Conservation (phyloP, 805 yeast species). For the Lachancea quebecensis region DNA sequence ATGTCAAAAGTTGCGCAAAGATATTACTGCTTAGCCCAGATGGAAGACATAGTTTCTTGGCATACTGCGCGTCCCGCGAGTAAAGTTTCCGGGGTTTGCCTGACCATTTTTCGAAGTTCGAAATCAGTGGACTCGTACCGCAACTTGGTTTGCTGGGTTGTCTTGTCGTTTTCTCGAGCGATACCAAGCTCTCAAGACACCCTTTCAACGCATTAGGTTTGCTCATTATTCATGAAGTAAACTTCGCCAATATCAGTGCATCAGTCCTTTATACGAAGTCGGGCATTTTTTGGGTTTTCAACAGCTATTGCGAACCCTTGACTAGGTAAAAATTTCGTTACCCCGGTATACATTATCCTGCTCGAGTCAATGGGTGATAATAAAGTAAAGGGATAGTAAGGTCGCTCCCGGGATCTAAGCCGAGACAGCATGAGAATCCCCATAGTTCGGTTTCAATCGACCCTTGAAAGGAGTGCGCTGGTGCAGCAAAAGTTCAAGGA, state of each 20-base stretch:
- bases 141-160: background rate
- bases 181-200: background rate
- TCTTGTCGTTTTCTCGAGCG: background rate
- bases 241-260: no score
- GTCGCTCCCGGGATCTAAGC: no score
- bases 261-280: no score
- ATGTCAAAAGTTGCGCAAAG: conserved; percentile 35
- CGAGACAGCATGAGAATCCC: conserved; percentile 1
- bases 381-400: no score
- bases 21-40: conserved; percentile 28
- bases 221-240: background rate
- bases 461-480: conserved; percentile 10
- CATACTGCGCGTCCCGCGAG: conserved; percentile 1
- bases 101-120: conserved; percentile 33
- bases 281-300: no score
- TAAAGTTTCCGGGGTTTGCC: conserved; percentile 24
- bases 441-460: conserved; percentile 11
- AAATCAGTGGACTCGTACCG: conserved; percentile 18
- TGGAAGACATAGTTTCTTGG: background rate
- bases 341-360: no score
- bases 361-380: no score
- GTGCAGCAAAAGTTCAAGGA: conserved; percentile 28
- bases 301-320: no score
- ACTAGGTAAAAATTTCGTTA: no score
- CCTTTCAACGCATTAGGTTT: background rate